Evolutionary conservation across 805 yeast species (phyloP), one percentile per base, ranked within the genome.

Genomic region (Ogataea methylovora): DNA sequence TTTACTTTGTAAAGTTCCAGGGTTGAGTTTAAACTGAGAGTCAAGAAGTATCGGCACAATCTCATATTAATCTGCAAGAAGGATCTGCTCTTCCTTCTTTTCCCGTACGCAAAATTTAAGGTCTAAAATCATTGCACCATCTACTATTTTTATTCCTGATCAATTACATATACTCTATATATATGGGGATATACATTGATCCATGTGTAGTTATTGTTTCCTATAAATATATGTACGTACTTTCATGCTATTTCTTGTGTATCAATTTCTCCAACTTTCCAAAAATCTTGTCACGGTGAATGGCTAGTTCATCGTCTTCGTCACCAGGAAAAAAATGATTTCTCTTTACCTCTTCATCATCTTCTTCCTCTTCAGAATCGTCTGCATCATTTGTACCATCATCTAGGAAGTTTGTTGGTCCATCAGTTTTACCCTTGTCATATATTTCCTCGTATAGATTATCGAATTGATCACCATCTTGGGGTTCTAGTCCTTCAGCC

Each of bases 201-300:
- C n/a, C n/a, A n/a, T n/a, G n/a, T n/a, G n/a, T n/a, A n/a, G n/a
- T n/a, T n/a, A n/a, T n/a, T n/a, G n/a, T n/a, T n/a, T n/a, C n/a
- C n/a, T n/a, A n/a, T n/a, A n/a, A n/a, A n/a, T n/a, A n/a, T n/a
- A n/a, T n/a, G n/a, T n/a, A n/a, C n/a, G n/a, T n/a, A n/a, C n/a
- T n/a, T n/a, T 13, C 5, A 14, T 7, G 3, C n/a, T 13, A 29
- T 14, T 46, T 38, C 38, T 69, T 67, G 24, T 72, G 54, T 13
- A 80, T 69, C 80, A 76, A 69, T 21, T 52, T 58, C 42, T 79
- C 73, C 19, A 80, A 52, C 36, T 61, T 63, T 1, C 75, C 75
- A 52, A 79, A 79, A 5, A 79, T 77, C 31, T 55, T 60, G 45
- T 79, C 86, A 35, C 87, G 56, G 45, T 80, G 79, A 2, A 68